phyloP scores from a whole-genome alignment of 2,329 filamentous ascomycete genomes.

The Dactylellina leptospora region DNA sequence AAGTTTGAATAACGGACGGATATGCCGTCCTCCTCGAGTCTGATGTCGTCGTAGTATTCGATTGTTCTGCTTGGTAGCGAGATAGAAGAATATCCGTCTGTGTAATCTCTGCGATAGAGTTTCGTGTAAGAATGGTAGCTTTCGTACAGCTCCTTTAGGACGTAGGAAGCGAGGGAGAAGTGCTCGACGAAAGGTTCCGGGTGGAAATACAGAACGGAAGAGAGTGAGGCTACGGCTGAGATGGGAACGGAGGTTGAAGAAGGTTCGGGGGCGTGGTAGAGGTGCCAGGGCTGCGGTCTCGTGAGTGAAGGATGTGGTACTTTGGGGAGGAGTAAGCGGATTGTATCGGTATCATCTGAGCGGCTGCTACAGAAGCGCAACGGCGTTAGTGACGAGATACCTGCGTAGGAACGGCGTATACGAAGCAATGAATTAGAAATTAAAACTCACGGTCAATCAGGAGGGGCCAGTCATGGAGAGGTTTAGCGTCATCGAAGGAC shows the following conservation, averaged over 20 bases:
- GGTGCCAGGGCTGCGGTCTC: slow-evolving; percentile 47
- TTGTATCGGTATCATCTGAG: slow-evolving; percentile 41
- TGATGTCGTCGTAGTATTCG: slow-evolving; percentile 18
- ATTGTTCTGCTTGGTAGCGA: slow-evolving; percentile 23
- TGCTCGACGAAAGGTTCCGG: slow-evolving; percentile 31
- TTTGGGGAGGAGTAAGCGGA: slow-evolving; percentile 23
- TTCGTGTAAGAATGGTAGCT: slow-evolving; percentile 36
- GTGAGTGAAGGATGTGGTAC: slow-evolving; percentile 25
- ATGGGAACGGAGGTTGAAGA: slow-evolving; percentile 48
- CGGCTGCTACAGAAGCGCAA: neutral
- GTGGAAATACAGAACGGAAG: slow-evolving; percentile 37
- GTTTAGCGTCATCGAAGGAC: slow-evolving; percentile 19
- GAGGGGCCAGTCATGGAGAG: slow-evolving; percentile 30
- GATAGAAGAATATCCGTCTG: slow-evolving; percentile 31
- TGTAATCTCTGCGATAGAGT: slow-evolving; percentile 36
- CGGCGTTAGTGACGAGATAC: slow-evolving; percentile 4
- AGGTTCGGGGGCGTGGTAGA: slow-evolving; percentile 36
- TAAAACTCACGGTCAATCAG: slow-evolving; percentile 24
- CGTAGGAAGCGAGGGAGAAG: slow-evolving; percentile 49
- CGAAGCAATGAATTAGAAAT: slow-evolving; percentile 10
- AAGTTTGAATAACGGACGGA: slow-evolving; percentile 3
- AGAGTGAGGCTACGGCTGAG: slow-evolving; percentile 22
- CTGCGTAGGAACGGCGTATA: neutral
- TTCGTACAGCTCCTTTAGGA: slow-evolving; percentile 34
- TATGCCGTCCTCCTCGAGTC: slow-evolving; percentile 4